Evolutionary conservation across 306 rosid species (phyloP).

Genomic region (Vicia sativa): DNA sequence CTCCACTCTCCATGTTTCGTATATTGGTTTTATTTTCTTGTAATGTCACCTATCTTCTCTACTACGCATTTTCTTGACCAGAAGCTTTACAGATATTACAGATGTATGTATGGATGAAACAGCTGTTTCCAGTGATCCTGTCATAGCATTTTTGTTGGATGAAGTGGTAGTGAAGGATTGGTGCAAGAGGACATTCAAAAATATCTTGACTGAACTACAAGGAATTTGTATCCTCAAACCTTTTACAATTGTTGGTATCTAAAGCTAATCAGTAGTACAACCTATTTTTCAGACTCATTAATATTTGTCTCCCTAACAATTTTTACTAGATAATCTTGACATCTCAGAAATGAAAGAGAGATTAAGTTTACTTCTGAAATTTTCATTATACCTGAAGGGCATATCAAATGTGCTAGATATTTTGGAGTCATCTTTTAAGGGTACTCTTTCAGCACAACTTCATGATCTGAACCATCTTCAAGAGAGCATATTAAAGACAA

Average conservation of each 20-base stretch:
- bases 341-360: constrained; percentile 54
- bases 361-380: constrained; percentile 68
- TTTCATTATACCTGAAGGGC: constrained; percentile 68
- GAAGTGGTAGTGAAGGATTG: constrained; percentile 99
- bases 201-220: constrained; percentile 66
- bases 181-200: constrained; percentile 88
- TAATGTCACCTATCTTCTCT: not conserved
- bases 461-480: constrained; percentile 79
- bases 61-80: constrained; percentile 60
- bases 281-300: not conserved
- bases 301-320: constrained; percentile 45
- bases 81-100: constrained; percentile 73
- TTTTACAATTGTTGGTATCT: constrained; percentile 35
- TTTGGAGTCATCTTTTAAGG: constrained; percentile 86
- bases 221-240: constrained; percentile 80
- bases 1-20: not conserved
- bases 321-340: constrained; percentile 66
- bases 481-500: constrained; percentile 79
- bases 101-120: constrained; percentile 98
- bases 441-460: constrained; percentile 82
- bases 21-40: constrained; percentile 9
- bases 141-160: constrained; percentile 96
- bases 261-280: constrained; percentile 20
- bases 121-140: constrained; percentile 99
- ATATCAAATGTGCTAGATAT: constrained; percentile 88